Conservation (phyloP, 768 basidiomycete species). For the Calocybe gangraenosa region DNA sequence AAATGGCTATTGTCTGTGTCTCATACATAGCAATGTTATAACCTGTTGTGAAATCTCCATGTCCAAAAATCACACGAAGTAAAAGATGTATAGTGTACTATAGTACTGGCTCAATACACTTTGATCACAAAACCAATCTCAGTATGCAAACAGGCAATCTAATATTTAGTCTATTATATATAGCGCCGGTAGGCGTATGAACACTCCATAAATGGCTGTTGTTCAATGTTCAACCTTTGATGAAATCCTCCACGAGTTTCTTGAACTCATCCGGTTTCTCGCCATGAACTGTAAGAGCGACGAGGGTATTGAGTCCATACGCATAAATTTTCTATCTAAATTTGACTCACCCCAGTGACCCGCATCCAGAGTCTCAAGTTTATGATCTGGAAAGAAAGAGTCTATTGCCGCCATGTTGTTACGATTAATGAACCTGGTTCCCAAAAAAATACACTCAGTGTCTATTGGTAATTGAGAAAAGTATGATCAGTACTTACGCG, state of each 20-base stretch:
- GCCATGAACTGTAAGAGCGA: too few species aligned
- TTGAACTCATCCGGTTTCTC: conserved; percentile 53
- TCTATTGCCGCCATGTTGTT: conserved; percentile 56
- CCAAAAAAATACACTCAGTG: background rate
- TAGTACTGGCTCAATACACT: too few species aligned
- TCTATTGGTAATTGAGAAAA: background rate
- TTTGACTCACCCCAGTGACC: conserved; percentile 74
- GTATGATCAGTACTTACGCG: conserved; percentile 42
- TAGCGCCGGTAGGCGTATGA: too few species aligned
- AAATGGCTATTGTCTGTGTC: too few species aligned
- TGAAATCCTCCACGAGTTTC: conserved; percentile 23
- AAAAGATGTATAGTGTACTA: too few species aligned
- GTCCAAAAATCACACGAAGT: too few species aligned
- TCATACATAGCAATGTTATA: too few species aligned
- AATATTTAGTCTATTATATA: too few species aligned
- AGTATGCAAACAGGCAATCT: too few species aligned
- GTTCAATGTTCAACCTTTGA: conserved; percentile 7
- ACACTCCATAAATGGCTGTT: too few species aligned
- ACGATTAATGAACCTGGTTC: conserved; percentile 64
- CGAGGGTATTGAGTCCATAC: background rate
- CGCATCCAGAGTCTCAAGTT: conserved; percentile 58
- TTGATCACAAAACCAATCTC: too few species aligned
- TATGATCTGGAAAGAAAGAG: conserved; percentile 67
- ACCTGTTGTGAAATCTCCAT: too few species aligned
- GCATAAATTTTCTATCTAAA: background rate